Evolutionary conservation across 129 eudicot species (phyloP).

Genomic region (Chrysanthemum makinoi): DNA sequence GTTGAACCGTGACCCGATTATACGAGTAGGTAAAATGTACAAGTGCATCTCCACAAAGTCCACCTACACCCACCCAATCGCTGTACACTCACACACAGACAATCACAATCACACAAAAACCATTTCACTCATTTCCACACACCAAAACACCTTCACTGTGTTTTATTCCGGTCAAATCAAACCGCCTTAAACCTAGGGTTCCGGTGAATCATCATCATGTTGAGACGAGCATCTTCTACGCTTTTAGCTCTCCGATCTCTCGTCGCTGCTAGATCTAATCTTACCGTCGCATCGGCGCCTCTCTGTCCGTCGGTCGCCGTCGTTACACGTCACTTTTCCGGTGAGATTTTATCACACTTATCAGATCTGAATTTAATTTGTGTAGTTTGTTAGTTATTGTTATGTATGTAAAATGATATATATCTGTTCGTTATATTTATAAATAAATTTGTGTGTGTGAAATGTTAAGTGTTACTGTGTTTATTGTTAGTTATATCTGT

Average conservation of each 20-base stretch:
- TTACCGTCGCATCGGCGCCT: conserved; percentile 17
- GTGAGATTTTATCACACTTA: neutral
- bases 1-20: too few species aligned
- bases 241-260: conserved; percentile 32
- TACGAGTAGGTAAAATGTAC: too few species aligned
- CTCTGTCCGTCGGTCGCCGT: conserved; percentile 15
- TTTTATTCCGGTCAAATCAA: conserved; percentile 25
- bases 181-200: conserved; percentile 29
- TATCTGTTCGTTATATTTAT: conserved; percentile 2
- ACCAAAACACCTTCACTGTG: too few species aligned
- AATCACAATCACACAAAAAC: too few species aligned
- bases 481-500: too few species aligned
- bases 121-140: too few species aligned
- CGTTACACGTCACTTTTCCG: conserved; percentile 34
- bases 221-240: conserved; percentile 34
- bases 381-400: too few species aligned
- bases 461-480: too few species aligned
- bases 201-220: conserved; percentile 33
- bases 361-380: conserved; percentile 26
- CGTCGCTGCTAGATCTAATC: conserved; percentile 21
- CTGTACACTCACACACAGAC: too few species aligned
- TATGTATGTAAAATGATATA: neutral
- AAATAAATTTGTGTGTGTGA: too few species aligned
- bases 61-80: too few species aligned
- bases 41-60: too few species aligned